Evolutionary conservation across 352 stramenopile genomes (phyloP), one percentile per base, ranked within the genome.

Genomic region (Phytophthora tubulina): DNA sequence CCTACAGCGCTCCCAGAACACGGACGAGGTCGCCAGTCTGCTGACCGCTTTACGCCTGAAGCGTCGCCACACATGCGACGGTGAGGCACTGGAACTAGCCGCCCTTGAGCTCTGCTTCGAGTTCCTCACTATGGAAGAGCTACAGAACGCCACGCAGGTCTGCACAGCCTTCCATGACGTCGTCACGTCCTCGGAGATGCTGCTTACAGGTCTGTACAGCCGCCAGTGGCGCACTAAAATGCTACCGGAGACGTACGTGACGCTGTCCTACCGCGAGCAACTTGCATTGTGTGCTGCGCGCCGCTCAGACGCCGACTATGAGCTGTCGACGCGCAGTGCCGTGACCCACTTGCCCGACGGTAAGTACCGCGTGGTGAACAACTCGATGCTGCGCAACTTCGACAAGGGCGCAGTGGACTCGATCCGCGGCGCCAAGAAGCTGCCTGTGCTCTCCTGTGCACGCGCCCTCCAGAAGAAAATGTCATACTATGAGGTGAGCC

Each of bases 371-470:
- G 73, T 96, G 21, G 38, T 83, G 35, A 96, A 96, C 78, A 91
- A 94, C 71, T 96, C 89, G 56, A 91, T 95, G 79, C 76, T 96
- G 59, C 86, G 89, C 45, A 90, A 78, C 60, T 91, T 96, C 58
- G 78, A 79, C 15, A 81, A 80, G 58, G 81, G 88, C 4, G 63
- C 88, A 0, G 75, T 96, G 49, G 89, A 95, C 75, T 95, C 89
- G 48, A 77, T 92, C 48, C 87, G 88, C 46, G 80, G 84, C 33
- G 68, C 63, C n/a, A 61, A 78, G 49, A 59, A 80, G 36, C 80
- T 96, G 4, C 78, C 81, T 0, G 53, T 81, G 56, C 71, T 91
- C 31, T 78, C 88, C 15, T 93, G 85, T 44, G 88, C 86, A 0
- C 61, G 52, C 2, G 89, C 83, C 30, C 73, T 96, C 4, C 55